phyloP scores from a whole-genome alignment of 345 rosid genomes.

The Camelina sativa region DNA sequence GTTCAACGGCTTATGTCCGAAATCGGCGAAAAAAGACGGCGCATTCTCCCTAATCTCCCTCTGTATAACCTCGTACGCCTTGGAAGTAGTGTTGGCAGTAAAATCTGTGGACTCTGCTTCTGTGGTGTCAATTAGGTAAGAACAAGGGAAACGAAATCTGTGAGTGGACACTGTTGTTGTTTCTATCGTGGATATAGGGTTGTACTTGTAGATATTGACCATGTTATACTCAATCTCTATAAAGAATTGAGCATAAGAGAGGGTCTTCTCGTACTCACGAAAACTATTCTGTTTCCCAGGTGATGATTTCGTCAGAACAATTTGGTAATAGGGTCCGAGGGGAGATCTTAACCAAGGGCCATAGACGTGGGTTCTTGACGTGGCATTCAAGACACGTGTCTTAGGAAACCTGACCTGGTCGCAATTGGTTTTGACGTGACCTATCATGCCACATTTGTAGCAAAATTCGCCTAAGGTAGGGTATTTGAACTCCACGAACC shows the following conservation, averaged over 20 bases:
- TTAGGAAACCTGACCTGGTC: slow-evolving; percentile 2
- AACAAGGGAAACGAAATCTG: slow-evolving; percentile 31
- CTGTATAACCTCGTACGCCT: slow-evolving; percentile 9
- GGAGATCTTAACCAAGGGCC: slow-evolving; percentile 29
- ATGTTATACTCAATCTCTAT: slow-evolving; percentile 17
- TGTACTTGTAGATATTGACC: neutral
- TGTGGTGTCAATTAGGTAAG: slow-evolving; percentile 16
- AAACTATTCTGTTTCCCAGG: slow-evolving; percentile 1
- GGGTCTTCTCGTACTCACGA: slow-evolving; percentile 20
- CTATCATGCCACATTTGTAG: slow-evolving; percentile 39
- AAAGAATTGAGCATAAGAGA: slow-evolving; percentile 31
- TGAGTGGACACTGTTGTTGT: neutral
- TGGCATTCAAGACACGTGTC: slow-evolving; percentile 26
- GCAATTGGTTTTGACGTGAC: slow-evolving; percentile 1
- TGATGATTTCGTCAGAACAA: neutral
- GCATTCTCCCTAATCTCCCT: slow-evolving; percentile 11
- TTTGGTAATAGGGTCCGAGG: neutral
- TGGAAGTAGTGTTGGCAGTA: neutral
- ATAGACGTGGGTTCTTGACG: slow-evolving; percentile 27
- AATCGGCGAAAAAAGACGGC: neutral
- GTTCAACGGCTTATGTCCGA: neutral
- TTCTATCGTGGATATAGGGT: neutral
- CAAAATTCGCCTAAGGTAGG: slow-evolving; percentile 9
- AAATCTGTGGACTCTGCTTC: slow-evolving; percentile 1
- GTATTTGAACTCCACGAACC: slow-evolving; percentile 26